Conservation (phyloP, 1,139 yeast genomes). For the Blastobotrys arbuscula region DNA sequence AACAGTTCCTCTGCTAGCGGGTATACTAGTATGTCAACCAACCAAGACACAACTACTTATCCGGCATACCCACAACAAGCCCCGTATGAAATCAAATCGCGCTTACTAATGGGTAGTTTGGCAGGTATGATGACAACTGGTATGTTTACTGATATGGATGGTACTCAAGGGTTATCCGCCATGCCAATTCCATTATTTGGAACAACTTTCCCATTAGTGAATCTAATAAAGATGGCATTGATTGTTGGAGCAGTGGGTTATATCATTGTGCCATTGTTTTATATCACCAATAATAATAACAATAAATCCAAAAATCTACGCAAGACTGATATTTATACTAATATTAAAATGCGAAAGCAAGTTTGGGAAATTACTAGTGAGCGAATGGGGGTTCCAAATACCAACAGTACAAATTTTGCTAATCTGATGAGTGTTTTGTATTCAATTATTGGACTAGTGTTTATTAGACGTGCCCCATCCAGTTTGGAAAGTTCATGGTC, state of each 20-base stretch:
- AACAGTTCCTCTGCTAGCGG: conserved; percentile 5
- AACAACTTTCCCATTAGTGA: conserved; percentile 11
- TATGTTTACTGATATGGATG: conserved; percentile 22
- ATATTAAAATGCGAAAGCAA: conserved; percentile 12
- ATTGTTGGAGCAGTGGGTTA: conserved; percentile 30
- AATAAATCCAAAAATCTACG: conserved; percentile 4
- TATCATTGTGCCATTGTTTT: conserved; percentile 19
- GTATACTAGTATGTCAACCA: conserved; percentile 2
- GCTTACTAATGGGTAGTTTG: conserved; percentile 33
- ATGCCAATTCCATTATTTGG: conserved; percentile 18
- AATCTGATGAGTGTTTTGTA: not conserved
- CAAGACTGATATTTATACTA: conserved; percentile 9
- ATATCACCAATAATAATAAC: not conserved
- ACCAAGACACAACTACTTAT: not conserved
- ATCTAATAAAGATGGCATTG: conserved; percentile 25
- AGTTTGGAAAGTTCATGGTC: conserved; percentile 10
- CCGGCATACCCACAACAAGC: conserved; percentile 11
- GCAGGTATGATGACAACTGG: conserved; percentile 38
- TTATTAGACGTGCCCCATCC: not conserved
- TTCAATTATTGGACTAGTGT: conserved; percentile 1
- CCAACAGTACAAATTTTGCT: not conserved
- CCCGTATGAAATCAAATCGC: conserved; percentile 10
- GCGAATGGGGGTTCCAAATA: conserved; percentile 10
- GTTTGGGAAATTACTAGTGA: conserved; percentile 15
- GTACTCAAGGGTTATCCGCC: conserved; percentile 30